Conservation (phyloP, 1,139 yeast species). For the Yamadazyma diospyri region DNA sequence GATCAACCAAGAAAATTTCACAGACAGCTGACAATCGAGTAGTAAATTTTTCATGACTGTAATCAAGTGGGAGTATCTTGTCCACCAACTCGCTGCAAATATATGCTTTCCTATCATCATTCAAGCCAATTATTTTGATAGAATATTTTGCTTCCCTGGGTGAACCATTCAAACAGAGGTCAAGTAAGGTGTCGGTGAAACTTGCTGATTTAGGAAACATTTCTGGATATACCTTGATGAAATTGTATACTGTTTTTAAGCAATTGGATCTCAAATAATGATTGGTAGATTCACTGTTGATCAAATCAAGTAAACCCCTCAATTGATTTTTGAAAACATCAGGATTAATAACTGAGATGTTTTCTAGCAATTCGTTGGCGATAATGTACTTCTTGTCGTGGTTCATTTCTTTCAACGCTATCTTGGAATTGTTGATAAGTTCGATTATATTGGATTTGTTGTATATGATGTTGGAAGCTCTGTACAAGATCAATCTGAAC, state of each 20-base stretch:
- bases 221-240: conserved; percentile 48
- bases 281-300: conserved; percentile 20
- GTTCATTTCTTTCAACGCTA: conserved; percentile 9
- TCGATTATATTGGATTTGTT: conserved; percentile 63
- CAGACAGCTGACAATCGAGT: conserved; percentile 61
- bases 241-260: conserved; percentile 60
- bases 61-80: conserved; percentile 50
- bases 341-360: conserved; percentile 62
- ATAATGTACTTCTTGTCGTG: conserved; percentile 25
- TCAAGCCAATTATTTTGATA: conserved; percentile 51
- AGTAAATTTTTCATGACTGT: conserved; percentile 33
- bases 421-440: conserved; percentile 47
- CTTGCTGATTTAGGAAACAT: conserved; percentile 29
- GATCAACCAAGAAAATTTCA: conserved; percentile 55
- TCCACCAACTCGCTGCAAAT: conserved; percentile 36
- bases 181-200: conserved; percentile 40
- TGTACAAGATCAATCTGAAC: conserved; percentile 54
- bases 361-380: conserved; percentile 54
- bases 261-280: conserved; percentile 16
- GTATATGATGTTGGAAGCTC: conserved; percentile 60
- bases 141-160: conserved; percentile 67
- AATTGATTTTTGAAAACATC: conserved; percentile 62
- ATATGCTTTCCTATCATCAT: conserved; percentile 37
- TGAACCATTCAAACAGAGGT: conserved; percentile 49
- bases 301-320: conserved; percentile 41